Percentiles rank a stretch among this genome's conserved stretches.
These are phyloP conservation scores for Metarhizium rileyi DNA, from an alignment of 2,329 filamentous ascomycete genomes.

Conservation along the genomic window DNA sequence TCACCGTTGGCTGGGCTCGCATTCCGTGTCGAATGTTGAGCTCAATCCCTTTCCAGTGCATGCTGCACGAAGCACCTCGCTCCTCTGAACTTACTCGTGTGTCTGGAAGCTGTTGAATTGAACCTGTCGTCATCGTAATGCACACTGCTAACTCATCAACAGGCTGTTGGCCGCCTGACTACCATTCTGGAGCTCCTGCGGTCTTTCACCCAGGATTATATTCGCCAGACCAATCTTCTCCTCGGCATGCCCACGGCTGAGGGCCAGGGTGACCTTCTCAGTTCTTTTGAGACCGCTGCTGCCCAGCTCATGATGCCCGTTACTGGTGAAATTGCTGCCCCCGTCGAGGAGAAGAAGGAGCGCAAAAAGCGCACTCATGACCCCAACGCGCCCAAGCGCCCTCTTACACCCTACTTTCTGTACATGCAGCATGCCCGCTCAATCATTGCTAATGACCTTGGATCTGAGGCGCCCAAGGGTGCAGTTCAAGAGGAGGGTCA, in stretches of 20 bases:
- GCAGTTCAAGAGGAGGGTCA: conserved; percentile 84
- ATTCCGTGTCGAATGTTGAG: too few relatives aligned
- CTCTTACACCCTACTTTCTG: conserved; percentile 88
- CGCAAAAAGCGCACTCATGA: conserved; percentile 81
- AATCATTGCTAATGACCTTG: conserved; percentile 71
- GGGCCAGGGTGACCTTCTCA: conserved; percentile 33
- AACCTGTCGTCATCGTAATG: too few relatives aligned
- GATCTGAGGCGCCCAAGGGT: conserved; percentile 66
- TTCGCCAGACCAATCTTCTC: conserved; percentile 79
- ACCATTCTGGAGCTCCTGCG: conserved; percentile 73
- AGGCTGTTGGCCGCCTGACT: conserved; percentile 51
- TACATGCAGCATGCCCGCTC: conserved; percentile 84
- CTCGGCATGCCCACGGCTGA: conserved; percentile 54
- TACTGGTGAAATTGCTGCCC: conserved; percentile 28
- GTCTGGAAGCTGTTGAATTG: too few relatives aligned
- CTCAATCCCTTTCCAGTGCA: too few relatives aligned
- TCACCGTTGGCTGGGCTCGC: too few relatives aligned
- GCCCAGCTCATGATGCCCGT: conserved; percentile 34
- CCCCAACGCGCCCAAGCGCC: conserved; percentile 89
- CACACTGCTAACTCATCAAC: conserved; percentile 35
- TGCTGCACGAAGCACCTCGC: too few relatives aligned
- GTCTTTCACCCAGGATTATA: conserved; percentile 72
- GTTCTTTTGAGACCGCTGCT: conserved; percentile 44
- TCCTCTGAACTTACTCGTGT: too few relatives aligned
- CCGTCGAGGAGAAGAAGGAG: conserved; percentile 68